Base-by-base conservation (phyloP, 805 yeast species). In the Ogataea pignaliae region DNA sequence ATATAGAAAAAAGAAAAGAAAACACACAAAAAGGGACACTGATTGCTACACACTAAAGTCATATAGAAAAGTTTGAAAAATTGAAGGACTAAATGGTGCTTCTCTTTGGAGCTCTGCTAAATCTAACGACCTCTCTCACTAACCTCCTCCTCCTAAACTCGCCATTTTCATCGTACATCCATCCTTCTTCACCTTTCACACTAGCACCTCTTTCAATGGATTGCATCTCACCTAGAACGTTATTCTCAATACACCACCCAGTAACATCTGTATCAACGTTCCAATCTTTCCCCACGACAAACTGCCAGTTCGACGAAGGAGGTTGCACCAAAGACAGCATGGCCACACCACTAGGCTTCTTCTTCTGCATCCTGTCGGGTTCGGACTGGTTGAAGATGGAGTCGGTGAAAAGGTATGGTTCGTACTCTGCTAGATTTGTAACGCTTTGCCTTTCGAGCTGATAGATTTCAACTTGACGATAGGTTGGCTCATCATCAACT, bases 401-500 rank as follows among this genome's bases (percentile, higher is more conserved):
- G 11, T 68, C 67, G 0, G 91, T 73, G 57, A 72, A 86, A 17
- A 75, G 59, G 57, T 77, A 77, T 28, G 81, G 76, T 33, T 74
- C 70, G 86, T 91, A 89, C 28, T 71, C 71, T 7, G 72, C 67
- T 0, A 80, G 76, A 13, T 48, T 45, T 2, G 84, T 73, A 21
- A 79, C 63, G 33, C 85, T 85, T 52, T 75, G 83, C 36, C 74
- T 71, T 58, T 85, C 85, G 18, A 89, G 71, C 61, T 89, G 96
- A 60, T 73, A 90, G 1, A 90, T 69, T 56, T 89, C 95, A 8
- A 87, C 89, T n/a, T 66, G 60, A 36, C 78, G 68, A 0, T 66
- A 60, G 39, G 80, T 81, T 0, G 88, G 83, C 0, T 75, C 66
- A 45, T 82, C 88, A 57, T 87, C 95, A n/a, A 86, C 68, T 9